Evolutionary conservation across 805 yeast species (phyloP), one percentile per base, ranked within the genome.

Genomic region (Yarrowia alimentaria): DNA sequence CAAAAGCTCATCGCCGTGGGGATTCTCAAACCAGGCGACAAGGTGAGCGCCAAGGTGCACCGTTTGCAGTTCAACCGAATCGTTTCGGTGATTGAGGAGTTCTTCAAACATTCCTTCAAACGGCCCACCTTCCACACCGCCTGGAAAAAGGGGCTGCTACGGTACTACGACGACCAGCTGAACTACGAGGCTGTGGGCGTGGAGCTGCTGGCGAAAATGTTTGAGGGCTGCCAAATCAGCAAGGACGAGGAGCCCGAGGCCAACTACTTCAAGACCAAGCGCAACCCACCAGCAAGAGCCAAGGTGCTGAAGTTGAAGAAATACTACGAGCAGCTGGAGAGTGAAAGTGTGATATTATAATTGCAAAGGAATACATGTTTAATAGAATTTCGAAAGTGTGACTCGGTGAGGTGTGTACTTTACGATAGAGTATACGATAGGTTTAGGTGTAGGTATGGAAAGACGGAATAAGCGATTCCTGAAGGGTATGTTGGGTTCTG

Each of bases 211-310:
- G 50, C 50, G 1, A 43, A 43, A 31, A 43, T 43, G 50, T 43
- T 43, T 16, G 50, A 43, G 10, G 37, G 50, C 1, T 43, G 50
- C 14, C 50, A 43, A 13, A 43, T 43, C 16, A 28, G 37, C 14
- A 43, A 43, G 18, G 50, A 43, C 7, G 50, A 43, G 12, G 50
- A 43, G 14, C 50, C 50, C 2, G 50, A 43, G 6, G 22, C 50
- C 10, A 43, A 43, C 4, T 43, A 43, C n/a, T 43, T 16, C 22
- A 43, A 31, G 6, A 37, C 30, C 6, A 22, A 19, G 3, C 14
- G 50, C 11, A 31, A 43, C 7, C 50, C 50, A 3, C 50, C 50
- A 10, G 37, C 50, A 3, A 30, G 50, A 9, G 50, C 50, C n/a
- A 43, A 43, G n/a, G 50, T 43, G 17, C 14, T 40, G 18, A 40